Conservation (phyloP, 179 eudicot species). For the Beta lomatogona region DNA sequence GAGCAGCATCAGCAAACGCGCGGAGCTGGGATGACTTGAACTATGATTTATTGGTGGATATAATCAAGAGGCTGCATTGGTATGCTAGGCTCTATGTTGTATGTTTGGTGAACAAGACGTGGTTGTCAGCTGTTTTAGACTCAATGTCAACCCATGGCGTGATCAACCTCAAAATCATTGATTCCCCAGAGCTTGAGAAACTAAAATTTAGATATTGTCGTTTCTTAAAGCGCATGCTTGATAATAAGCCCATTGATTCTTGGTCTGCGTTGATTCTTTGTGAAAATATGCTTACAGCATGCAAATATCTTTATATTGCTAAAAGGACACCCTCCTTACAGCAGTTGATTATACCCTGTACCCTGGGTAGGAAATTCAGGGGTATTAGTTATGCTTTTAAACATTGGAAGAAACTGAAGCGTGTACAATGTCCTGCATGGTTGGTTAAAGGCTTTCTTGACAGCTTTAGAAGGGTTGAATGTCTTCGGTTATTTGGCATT, state of each 20-base stretch:
- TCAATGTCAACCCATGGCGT: not conserved
- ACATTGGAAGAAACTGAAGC: not conserved
- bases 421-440: not conserved
- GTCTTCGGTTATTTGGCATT: not conserved
- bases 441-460: not conserved
- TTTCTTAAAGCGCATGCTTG: not conserved
- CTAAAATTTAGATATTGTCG: not conserved
- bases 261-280: not conserved
- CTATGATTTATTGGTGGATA: not conserved
- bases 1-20: not conserved
- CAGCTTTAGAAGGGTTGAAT: not conserved
- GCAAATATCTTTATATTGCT: not conserved
- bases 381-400: not conserved
- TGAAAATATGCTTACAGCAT: not conserved
- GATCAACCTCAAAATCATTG: not conserved
- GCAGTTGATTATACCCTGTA: not conserved
- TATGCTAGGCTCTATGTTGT: not conserved
- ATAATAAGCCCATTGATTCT: not conserved
- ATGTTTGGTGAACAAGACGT: not conserved
- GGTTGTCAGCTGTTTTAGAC: not conserved
- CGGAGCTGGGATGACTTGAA: not conserved
- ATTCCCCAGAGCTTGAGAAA: not conserved
- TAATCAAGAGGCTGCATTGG: not conserved
- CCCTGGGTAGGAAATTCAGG: not conserved
- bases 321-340: not conserved